Evolutionary conservation across 2,329 filamentous ascomycete genomes (phyloP), one percentile per base, ranked within the genome.

Genomic region (Colletotrichum somersetense): DNA sequence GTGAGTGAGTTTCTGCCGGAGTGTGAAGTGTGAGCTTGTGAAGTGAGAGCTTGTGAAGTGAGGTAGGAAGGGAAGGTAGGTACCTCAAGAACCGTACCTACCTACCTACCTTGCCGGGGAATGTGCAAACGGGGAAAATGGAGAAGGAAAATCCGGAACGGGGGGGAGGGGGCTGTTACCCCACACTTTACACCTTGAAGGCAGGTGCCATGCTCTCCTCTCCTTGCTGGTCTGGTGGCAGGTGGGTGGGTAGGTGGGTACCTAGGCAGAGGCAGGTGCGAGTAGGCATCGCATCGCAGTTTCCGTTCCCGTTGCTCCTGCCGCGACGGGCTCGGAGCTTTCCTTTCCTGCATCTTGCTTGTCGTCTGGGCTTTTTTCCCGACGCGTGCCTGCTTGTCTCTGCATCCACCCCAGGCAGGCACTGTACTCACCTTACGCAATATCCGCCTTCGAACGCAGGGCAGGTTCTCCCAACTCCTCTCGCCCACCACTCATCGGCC

Each of bases 171-270:
- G 6, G 57, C 11, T 5, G 58, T 68, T 71, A 71, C 68, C 68
- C 68, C 68, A 71, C 68, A 71, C 68, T 71, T 46, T 66, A 53
- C 44, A 58, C 62, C 62, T 66, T 48, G 67, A 55, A 23, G 62
- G 57, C 44, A 67, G 65, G 65, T 62, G 65, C 65, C 35, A 30
- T 30, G 30, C 30, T 30, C 30, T 30, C 30, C 30, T 4, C 30
- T 30, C 30, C 30, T 30, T 30, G 30, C 30, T 30, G 30, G 30
- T 30, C 4, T 30, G 30, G 30, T 30, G 30, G 30, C 30, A 30
- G 30, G 30, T 30, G 30, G 30, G 30, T 30, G 30, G 30, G 30
- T 26, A 26, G 30, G 30, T 30, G 30, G 30, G 30, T 30, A 30
- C 30, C 30, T 30, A 30, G 30, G 30, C 30, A 30, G 30, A 30